These are phyloP conservation scores for Austroboletus festivus DNA, from an alignment of 768 basidiomycete species.

Conservation along the genomic window DNA sequence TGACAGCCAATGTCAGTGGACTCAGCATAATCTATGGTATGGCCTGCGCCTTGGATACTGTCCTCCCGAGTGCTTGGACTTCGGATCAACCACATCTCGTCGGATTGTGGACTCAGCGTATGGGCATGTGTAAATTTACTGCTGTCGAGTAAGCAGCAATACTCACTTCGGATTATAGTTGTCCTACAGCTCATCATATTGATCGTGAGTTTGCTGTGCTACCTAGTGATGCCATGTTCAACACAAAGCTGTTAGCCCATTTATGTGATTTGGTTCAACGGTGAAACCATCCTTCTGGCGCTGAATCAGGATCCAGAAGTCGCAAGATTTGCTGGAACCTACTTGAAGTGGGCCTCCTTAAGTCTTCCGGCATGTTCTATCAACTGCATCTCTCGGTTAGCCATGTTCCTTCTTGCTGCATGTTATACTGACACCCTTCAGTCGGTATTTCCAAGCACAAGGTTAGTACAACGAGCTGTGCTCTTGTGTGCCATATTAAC, in stretches of 20 bases:
- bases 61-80: conserved; percentile 94
- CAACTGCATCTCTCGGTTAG: conserved; percentile 49
- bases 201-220: conserved; percentile 45
- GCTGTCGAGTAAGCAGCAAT: background rate
- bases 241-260: conserved; percentile 41
- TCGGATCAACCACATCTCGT: conserved; percentile 80
- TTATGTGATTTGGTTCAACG: conserved; percentile 74
- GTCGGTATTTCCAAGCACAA: conserved; percentile 70
- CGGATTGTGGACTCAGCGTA: conserved; percentile 87
- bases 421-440: conserved; percentile 47
- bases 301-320: conserved; percentile 81
- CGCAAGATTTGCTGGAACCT: conserved; percentile 67
- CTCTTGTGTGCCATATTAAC: conserved; percentile 18
- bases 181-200: conserved; percentile 31
- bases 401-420: conserved; percentile 22
- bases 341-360: conserved; percentile 70
- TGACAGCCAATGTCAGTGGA: conserved; percentile 61
- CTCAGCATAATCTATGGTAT: conserved; percentile 79
- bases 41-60: conserved; percentile 82
- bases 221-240: background rate
- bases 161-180: conserved; percentile 3
- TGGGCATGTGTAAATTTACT: conserved; percentile 54
- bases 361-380: conserved; percentile 74
- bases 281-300: conserved; percentile 69
- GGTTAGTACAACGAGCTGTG: conserved; percentile 44